Evolutionary conservation across 805 yeast genomes (phyloP), one percentile per base, ranked within the genome.

Genomic region (Metschnikowia gelsemii): DNA sequence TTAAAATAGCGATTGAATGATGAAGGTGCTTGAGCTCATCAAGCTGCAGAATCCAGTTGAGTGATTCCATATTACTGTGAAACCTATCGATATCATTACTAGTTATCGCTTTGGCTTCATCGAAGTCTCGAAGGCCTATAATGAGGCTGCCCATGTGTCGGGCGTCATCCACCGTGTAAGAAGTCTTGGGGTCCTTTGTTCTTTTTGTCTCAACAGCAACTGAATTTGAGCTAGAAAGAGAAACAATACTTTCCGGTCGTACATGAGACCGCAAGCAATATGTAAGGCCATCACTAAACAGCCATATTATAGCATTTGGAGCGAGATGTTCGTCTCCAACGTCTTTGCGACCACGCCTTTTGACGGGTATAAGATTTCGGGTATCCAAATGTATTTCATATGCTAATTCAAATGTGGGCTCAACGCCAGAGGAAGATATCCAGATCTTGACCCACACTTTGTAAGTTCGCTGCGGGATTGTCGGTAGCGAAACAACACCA

Each of bases 401-500:
- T 9, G 35, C 26, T 13, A 45, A 19, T 1, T 21, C 14, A 17
- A 35, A 42, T 3, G 23, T 22, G 17, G 13, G 21, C n/a, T 19
- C 6, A 3, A 16, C 8, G 8, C 23, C 40, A 12, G 37, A 23
- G 11, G 30, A 24, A 21, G 30, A 32, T 3, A 38, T 24, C 50
- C 52, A 41, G 8, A 50, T 21, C 21, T 31, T 32, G n/a, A 49
- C 27, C 6, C 33, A 25, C 18, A 41, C 18, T 6, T 19, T 29
- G 29, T 14, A 40, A 9, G 24, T 30, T 9, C 30, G 32, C 12
- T 26, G 36, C 3, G 41, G 39, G 8, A 42, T 11, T 3, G 31
- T 37, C 1, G 71, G 70, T 4, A 68, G 32, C 9, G 56, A 36
- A 3, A 66, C 38, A 8, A 47, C 51, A n/a, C 57, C 55, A 39